Conservation (phyloP, 2,329 filamentous ascomycete genomes). For the Botrytis elliptica region DNA sequence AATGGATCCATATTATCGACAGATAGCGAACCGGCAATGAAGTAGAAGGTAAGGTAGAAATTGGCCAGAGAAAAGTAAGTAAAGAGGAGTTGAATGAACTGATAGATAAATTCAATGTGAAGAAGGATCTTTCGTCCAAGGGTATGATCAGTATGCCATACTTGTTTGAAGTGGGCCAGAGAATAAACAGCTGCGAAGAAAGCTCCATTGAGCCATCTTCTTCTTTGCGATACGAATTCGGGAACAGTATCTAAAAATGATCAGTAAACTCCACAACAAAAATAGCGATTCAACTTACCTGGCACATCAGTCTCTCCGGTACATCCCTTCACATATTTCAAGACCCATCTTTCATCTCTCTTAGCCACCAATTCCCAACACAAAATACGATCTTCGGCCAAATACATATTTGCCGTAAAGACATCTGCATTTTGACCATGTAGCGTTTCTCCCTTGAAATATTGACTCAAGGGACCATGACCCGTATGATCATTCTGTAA, state of each 20-base stretch:
- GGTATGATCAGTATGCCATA: conserved; percentile 91
- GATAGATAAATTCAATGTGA: conserved; percentile 94
- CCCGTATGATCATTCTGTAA: conserved; percentile 96
- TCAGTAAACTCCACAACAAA: conserved; percentile 18
- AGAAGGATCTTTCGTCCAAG: conserved; percentile 84
- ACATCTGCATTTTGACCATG: conserved; percentile 96
- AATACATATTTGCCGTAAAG: conserved; percentile 95
- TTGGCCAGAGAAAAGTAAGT: conserved; percentile 98
- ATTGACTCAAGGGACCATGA: conserved; percentile 92
- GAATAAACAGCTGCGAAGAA: conserved; percentile 99
- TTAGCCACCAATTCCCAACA: conserved; percentile 97
- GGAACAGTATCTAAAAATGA: conserved; percentile 72
- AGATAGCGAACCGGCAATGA: conserved; percentile 86
- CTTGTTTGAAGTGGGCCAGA: conserved; percentile 88
- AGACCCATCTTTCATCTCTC: conserved; percentile 88
- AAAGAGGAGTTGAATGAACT: conserved; percentile 88
- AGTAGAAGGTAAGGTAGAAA: conserved; percentile 99
- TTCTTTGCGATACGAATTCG: conserved; percentile 94
- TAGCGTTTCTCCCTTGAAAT: conserved; percentile 97
- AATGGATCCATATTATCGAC: conserved; percentile 84
- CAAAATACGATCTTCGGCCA: conserved; percentile 85
- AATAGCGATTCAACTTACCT: conserved; percentile 54
- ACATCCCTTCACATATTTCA: conserved; percentile 96
- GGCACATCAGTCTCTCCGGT: conserved; percentile 98
- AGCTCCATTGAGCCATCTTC: conserved; percentile 96